Evolutionary conservation across 2,329 filamentous ascomycete species (phyloP).

Genomic region (Pleurostoma richardsiae): DNA sequence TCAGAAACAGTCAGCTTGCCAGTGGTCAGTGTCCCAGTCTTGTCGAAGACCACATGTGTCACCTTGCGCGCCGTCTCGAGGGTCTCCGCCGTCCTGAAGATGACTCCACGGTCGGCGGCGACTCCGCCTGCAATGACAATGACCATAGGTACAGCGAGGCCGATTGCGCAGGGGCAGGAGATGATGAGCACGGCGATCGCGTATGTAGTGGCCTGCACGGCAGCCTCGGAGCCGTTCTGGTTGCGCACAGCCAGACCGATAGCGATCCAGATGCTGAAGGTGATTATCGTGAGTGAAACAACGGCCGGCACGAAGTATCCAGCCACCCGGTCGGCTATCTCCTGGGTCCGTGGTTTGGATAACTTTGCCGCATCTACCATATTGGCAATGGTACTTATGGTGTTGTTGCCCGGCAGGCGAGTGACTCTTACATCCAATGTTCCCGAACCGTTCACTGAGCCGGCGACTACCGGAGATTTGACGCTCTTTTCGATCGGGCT

Average conservation of each 20-base stretch:
- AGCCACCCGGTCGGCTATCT: slow-evolving; percentile 63
- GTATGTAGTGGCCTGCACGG: slow-evolving; percentile 62
- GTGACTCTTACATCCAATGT: slow-evolving; percentile 53
- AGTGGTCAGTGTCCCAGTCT: slow-evolving; percentile 70
- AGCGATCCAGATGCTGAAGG: slow-evolving; percentile 63
- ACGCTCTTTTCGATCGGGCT: slow-evolving; percentile 51
- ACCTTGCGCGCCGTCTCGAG: slow-evolving; percentile 59
- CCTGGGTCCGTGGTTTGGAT: slow-evolving; percentile 64
- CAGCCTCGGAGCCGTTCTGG: slow-evolving; percentile 40
- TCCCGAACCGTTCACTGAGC: slow-evolving; percentile 63
- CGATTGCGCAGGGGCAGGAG: slow-evolving; percentile 75
- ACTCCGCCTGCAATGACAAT: slow-evolving; percentile 65
- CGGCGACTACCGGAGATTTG: slow-evolving; percentile 57
- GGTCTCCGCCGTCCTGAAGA: slow-evolving; percentile 62
- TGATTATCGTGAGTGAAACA: slow-evolving; percentile 48
- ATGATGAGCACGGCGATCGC: slow-evolving; percentile 68
- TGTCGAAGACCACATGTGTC: slow-evolving; percentile 71
- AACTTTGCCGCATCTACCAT: slow-evolving; percentile 69
- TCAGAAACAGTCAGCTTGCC: slow-evolving; percentile 42
- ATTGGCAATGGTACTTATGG: slow-evolving; percentile 60
- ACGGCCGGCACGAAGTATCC: slow-evolving; percentile 65
- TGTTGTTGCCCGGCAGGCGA: slow-evolving; percentile 64
- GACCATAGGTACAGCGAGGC: slow-evolving; percentile 72
- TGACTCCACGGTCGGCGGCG: slow-evolving; percentile 58
- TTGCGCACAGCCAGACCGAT: slow-evolving; percentile 40